Conservation (phyloP, 2,329 filamentous ascomycete species). For the Harringtonia lauricola region DNA sequence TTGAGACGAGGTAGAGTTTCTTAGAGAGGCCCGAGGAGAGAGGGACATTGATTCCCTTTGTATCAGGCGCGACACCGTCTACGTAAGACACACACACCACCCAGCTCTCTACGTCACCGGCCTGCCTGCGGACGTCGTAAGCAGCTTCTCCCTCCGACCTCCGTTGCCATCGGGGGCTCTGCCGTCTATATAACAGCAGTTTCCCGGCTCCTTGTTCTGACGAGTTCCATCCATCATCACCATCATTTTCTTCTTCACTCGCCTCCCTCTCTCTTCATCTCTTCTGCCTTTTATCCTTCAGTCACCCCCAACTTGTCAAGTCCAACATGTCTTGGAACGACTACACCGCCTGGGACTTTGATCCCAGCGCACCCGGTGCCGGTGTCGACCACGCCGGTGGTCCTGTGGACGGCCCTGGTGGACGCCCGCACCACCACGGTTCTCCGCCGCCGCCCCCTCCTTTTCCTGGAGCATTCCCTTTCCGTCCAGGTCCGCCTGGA, state of each 20-base stretch:
- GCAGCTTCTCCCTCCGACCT: too few relatives aligned
- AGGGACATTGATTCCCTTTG: too few relatives aligned
- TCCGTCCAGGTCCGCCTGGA: not conserved
- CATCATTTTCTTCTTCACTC: not conserved
- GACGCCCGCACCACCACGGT: not conserved
- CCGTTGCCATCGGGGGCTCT: too few relatives aligned
- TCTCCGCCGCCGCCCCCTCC: not conserved
- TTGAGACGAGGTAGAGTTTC: too few relatives aligned
- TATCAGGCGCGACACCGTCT: too few relatives aligned
- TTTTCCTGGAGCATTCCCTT: not conserved
- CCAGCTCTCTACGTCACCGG: too few relatives aligned
- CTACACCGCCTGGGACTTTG: too few relatives aligned
- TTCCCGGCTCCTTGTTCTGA: not conserved
- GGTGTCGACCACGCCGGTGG: constrained; percentile 17
- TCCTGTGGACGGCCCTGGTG: constrained; percentile 1
- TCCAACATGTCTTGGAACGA: not conserved
- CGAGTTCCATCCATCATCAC: not conserved
- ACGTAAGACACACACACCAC: too few relatives aligned
- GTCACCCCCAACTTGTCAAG: not conserved
- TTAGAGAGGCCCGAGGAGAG: too few relatives aligned
- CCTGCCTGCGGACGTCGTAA: too few relatives aligned
- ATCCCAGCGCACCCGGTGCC: constrained; percentile 19
- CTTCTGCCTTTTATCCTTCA: not conserved
- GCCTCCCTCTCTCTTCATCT: not conserved
- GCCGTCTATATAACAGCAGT: not conserved